Evolutionary conservation across 2,329 filamentous ascomycete genomes (phyloP).

Genomic region (Alternaria burnsii): DNA sequence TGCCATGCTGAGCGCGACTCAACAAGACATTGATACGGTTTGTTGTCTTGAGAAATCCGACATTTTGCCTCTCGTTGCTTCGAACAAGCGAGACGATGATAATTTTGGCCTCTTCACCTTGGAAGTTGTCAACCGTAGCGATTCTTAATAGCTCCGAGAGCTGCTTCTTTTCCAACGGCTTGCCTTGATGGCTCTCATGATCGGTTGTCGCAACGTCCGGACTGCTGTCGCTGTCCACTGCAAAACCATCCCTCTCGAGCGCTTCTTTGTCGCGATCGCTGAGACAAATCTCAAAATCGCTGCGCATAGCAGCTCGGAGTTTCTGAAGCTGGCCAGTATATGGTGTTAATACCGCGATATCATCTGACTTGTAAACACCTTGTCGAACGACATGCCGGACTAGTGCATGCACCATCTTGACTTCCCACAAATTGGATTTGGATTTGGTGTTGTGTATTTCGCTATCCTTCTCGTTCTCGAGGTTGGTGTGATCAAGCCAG

Average conservation of each 20-base stretch:
- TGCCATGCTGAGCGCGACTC: conserved; percentile 71
- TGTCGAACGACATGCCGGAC: conserved; percentile 73
- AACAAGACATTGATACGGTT: conserved; percentile 77
- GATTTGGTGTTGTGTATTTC: conserved; percentile 51
- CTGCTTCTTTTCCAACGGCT: conserved; percentile 33
- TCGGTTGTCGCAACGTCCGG: neutral
- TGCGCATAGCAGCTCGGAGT: conserved; percentile 57
- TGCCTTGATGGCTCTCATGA: conserved; percentile 15
- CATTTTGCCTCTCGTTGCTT: conserved; percentile 67
- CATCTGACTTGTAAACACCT: conserved; percentile 64
- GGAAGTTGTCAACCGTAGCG: conserved; percentile 78
- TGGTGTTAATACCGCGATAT: conserved; percentile 76
- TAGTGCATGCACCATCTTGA: conserved; percentile 69
- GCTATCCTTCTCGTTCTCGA: conserved; percentile 49
- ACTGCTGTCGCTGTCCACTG: neutral
- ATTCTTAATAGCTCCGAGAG: conserved; percentile 47
- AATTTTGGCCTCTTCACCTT: conserved; percentile 78
- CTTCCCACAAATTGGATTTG: conserved; percentile 66
- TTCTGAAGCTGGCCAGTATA: conserved; percentile 67
- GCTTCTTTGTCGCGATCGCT: conserved; percentile 69
- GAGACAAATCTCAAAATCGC: conserved; percentile 67
- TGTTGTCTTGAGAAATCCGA: conserved; percentile 71
- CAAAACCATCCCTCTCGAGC: conserved; percentile 49
- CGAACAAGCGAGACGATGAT: conserved; percentile 75
- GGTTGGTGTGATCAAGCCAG: conserved; percentile 68